Conservation (phyloP, 345 rosid genomes). For the Excoecaria agallocha region DNA sequence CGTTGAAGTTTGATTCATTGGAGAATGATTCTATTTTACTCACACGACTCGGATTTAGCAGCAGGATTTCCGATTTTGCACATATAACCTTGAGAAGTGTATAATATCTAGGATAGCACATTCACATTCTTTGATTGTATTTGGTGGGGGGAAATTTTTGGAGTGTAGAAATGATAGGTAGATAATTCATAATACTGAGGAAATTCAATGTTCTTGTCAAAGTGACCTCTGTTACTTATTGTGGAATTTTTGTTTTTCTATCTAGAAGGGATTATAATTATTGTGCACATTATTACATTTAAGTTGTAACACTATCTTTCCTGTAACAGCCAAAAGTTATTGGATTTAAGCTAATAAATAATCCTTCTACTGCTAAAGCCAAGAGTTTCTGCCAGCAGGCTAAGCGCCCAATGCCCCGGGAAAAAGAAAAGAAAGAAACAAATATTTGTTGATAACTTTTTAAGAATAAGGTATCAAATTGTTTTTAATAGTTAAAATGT, state of each 20-base stretch:
- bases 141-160: slow-evolving; percentile 20
- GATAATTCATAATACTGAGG: neutral
- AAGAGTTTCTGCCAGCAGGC: no score
- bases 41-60: neutral
- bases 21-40: neutral
- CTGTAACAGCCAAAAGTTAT: no score
- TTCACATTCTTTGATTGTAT: slow-evolving; percentile 39
- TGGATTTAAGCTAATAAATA: no score
- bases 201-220: neutral
- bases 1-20: slow-evolving; percentile 17
- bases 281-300: no score
- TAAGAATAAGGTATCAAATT: no score
- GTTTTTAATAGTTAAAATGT: no score
- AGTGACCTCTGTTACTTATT: neutral
- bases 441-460: no score
- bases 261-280: neutral
- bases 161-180: slow-evolving; percentile 1
- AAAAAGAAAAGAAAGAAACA: no score
- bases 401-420: no score
- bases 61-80: slow-evolving; percentile 3
- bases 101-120: slow-evolving; percentile 14
- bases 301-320: no score
- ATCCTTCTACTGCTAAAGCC: no score
- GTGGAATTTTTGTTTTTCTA: neutral
- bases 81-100: slow-evolving; percentile 9